Conservation (phyloP, 345 rosid genomes). For the Jatropha curcas region DNA sequence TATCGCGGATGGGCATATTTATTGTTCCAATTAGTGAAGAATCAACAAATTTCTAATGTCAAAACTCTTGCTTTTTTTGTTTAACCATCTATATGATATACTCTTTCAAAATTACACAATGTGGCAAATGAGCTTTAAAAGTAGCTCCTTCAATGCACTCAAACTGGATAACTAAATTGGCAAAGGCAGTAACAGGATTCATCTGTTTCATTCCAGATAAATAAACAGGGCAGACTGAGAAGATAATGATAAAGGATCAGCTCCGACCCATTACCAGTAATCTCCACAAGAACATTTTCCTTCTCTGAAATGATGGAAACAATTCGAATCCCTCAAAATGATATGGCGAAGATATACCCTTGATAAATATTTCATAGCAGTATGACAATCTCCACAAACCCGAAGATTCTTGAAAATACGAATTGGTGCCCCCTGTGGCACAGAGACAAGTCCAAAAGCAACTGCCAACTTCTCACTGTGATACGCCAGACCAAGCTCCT, state of each 20-base stretch:
- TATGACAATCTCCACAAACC: constrained; percentile 91
- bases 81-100: background rate
- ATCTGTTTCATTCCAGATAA: background rate
- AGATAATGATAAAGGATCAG: background rate
- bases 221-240: background rate
- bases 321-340: constrained; percentile 81
- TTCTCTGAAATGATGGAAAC: constrained; percentile 83
- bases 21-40: too few species aligned
- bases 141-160: background rate
- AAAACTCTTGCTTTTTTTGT: too few species aligned
- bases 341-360: constrained; percentile 57
- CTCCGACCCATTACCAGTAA: constrained; percentile 56
- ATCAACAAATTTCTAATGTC: too few species aligned
- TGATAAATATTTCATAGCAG: constrained; percentile 78
- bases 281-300: constrained; percentile 92
- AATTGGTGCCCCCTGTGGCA: constrained; percentile 60
- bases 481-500: constrained; percentile 77
- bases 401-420: constrained; percentile 88
- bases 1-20: too few species aligned
- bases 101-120: background rate
- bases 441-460: constrained; percentile 71
- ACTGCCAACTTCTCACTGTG: constrained; percentile 90
- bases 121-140: background rate
- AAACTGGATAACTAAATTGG: background rate
- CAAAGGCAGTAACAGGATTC: background rate